Conservation (phyloP, 2,329 filamentous ascomycete genomes). For the Stagonosporopsis cucurbitacearum region DNA sequence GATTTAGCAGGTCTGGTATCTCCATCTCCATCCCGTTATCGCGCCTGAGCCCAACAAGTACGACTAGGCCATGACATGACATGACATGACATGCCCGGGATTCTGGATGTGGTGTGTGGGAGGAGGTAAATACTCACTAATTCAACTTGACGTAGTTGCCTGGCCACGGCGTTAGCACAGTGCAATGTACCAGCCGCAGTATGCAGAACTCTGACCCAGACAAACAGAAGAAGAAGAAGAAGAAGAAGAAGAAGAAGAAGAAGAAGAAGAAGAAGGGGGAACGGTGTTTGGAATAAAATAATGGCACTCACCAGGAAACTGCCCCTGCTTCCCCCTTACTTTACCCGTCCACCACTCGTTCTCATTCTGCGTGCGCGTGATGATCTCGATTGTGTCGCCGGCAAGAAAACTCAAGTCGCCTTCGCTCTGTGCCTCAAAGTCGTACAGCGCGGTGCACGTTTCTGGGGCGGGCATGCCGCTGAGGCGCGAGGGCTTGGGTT, state of each 20-base stretch:
- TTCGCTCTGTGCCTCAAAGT: conserved; percentile 94
- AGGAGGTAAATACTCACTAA: too few relatives aligned
- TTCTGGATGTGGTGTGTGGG: too few relatives aligned
- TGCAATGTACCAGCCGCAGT: not conserved
- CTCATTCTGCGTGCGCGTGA: conserved; percentile 80
- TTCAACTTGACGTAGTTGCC: conserved; percentile 54
- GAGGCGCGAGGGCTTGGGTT: conserved; percentile 73
- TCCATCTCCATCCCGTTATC: too few relatives aligned
- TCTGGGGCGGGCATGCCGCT: conserved; percentile 71
- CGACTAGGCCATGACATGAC: too few relatives aligned
- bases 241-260: not conserved
- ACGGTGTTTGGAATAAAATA: too few relatives aligned
- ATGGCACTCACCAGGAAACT: conserved; percentile 91
- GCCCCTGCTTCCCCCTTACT: conserved; percentile 78
- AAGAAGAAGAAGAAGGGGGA: too few relatives aligned
- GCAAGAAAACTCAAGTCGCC: conserved; percentile 90
- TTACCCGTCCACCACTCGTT: conserved; percentile 98
- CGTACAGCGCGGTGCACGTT: conserved; percentile 88
- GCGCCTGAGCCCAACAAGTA: too few relatives aligned
- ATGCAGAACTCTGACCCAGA: too few relatives aligned
- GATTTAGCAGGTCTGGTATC: too few relatives aligned
- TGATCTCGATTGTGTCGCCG: conserved; percentile 89
- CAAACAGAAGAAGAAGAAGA: too few relatives aligned
- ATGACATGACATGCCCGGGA: too few relatives aligned
- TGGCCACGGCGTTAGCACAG: conserved; percentile 41